Conservation (phyloP, 169 alveolate genomes). For the Amoebophrya sp. region DNA sequence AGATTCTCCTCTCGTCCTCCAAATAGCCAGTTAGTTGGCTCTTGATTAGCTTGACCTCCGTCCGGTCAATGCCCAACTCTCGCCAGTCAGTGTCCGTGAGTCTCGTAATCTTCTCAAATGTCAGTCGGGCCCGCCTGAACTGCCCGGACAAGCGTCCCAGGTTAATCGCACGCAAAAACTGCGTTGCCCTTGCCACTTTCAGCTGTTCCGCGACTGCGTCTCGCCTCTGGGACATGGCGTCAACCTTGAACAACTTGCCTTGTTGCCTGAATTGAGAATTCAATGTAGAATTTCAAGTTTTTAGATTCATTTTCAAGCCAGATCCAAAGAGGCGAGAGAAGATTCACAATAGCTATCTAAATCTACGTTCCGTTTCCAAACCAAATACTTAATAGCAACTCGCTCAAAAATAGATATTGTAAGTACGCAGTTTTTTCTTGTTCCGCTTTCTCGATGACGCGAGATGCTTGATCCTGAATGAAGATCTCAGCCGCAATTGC, state of each 20-base stretch:
- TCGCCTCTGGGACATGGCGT: neutral
- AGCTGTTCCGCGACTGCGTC: neutral
- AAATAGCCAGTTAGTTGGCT: neutral
- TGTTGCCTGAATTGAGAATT: neutral
- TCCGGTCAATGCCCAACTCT: neutral
- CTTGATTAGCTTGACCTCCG: neutral
- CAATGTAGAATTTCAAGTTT: too few species aligned
- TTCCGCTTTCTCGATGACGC: neutral
- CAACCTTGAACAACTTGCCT: neutral
- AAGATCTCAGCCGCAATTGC: neutral
- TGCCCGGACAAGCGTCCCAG: neutral
- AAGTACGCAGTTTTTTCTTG: neutral
- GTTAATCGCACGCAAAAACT: neutral
- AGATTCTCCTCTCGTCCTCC: neutral
- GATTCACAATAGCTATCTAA: too few species aligned
- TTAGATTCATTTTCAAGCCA: too few species aligned
- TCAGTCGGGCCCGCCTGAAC: neutral
- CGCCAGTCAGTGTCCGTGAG: neutral
- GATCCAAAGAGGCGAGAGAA: too few species aligned
- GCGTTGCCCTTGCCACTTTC: neutral
- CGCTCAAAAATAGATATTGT: too few species aligned
- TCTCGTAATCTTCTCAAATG: neutral
- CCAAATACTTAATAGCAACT: too few species aligned
- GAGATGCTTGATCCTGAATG: neutral
- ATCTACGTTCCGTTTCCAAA: too few species aligned